Base-by-base conservation (phyloP, 2,329 filamentous ascomycete genomes). In the Trichoderma endophyticum region DNA sequence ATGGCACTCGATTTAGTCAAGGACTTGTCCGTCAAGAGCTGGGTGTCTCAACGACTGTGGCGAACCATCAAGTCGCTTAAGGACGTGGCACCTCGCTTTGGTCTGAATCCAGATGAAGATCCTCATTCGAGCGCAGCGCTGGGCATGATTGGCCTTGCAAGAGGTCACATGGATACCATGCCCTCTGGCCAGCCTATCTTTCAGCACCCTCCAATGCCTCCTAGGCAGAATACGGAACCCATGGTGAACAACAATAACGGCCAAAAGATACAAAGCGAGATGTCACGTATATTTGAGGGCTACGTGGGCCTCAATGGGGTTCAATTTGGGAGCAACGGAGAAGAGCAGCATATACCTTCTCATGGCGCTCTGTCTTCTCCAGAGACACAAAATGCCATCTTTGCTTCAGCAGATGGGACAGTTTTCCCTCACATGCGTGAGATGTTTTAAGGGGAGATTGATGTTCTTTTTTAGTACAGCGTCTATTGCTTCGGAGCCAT, bases 1-100 rank as follows among this genome's bases (percentile, higher is more conserved):
- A 89, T 92, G 86, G 92, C 91, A 0, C 86, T 95, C 1, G 91
- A 93, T 69, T 84, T 95, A 3, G 88, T 95, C 51, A 91, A 92
- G 73, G 90, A 91, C 70, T 86, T 95, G 70, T 92, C 90, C 4
- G 88, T 88, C 34, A 90, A 91, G 76, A 92, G 89, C 30, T 93
- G 88, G 82, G 90, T 94, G 2, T 91, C 89, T 6, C 90, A 92
- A 75, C 86, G 92, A 1, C 82, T 95, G 1, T 95, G 92, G 92
- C 87, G 88, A 74, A 93, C 90, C 0, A 89, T 94, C 67, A 86
- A 87, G 57, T 89, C 90, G 0, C 86, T 95, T 48, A 93, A 92
- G 76, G 89, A 92, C 73, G 89, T 93, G 7, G 92, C 90, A 0
- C 91, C 91, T 0, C 87, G 89, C 24, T 86, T 94, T 1, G 92